A percentile compares a stretch with the other conserved stretches of the same genome.
These are phyloP conservation scores for Rhodotorula sp. DNA, from an alignment of 1,284 basidiomycete genomes.

Conservation along the genomic window DNA sequence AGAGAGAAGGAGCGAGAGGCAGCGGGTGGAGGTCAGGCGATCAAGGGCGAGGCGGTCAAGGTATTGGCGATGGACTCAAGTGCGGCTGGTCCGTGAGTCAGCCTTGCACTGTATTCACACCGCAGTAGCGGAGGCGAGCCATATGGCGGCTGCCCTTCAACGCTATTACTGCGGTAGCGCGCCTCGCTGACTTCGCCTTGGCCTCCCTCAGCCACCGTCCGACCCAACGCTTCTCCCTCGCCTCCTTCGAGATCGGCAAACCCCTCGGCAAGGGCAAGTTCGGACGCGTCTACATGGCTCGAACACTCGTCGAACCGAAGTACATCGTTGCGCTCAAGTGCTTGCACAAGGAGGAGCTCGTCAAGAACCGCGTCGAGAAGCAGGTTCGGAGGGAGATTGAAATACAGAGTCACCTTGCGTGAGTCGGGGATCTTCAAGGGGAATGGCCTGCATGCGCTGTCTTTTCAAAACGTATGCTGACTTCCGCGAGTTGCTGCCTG, in stretches of 20 bases:
- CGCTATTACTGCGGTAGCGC: not conserved
- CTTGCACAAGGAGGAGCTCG: slow-evolving; percentile 93
- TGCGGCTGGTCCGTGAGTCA: slow-evolving; percentile 30
- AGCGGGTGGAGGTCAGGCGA: slow-evolving; percentile 54
- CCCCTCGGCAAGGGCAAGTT: slow-evolving; percentile 98
- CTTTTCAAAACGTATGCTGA: not conserved
- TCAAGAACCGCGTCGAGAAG: slow-evolving; percentile 81
- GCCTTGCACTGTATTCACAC: too few species aligned
- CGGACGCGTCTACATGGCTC: slow-evolving; percentile 96
- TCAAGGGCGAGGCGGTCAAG: slow-evolving; percentile 69
- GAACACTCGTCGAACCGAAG: slow-evolving; percentile 78
- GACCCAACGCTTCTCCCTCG: slow-evolving; percentile 65
- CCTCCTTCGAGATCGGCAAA: slow-evolving; percentile 88
- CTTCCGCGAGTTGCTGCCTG: not conserved
- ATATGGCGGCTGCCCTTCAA: too few species aligned
- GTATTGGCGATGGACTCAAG: slow-evolving; percentile 75
- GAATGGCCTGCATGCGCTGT: not conserved
- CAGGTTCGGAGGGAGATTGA: slow-evolving; percentile 97
- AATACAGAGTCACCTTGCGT: slow-evolving; percentile 90
- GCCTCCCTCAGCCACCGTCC: slow-evolving; percentile 15
- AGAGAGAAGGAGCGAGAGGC: not conserved
- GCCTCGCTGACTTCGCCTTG: not conserved
- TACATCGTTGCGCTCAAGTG: slow-evolving; percentile 98
- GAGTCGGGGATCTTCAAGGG: slow-evolving; percentile 20
- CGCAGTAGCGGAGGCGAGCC: too few species aligned